Evolutionary conservation across 495 filamentous ascomycete genomes (phyloP).

Genomic region (Peziza echinospora): DNA sequence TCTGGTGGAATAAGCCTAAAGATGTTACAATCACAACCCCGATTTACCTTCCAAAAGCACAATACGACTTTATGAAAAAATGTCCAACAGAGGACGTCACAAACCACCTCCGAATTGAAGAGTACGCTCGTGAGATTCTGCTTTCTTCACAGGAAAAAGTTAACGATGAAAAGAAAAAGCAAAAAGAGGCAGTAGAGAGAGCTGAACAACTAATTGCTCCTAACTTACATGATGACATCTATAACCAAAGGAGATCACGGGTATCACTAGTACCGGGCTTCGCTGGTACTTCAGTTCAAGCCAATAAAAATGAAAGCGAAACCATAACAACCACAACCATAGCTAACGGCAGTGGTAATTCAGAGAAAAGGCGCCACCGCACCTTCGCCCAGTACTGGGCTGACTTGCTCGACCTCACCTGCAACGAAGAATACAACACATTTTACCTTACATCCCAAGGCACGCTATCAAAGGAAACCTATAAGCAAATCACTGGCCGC

Average conservation of each 20-base stretch:
- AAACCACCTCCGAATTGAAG: neutral
- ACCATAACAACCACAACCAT: no score
- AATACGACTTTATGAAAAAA: neutral
- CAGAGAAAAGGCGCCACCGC: neutral
- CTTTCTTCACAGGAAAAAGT: neutral
- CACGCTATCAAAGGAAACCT: neutral
- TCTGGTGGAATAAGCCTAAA: slow-evolving; percentile 6
- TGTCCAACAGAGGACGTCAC: neutral
- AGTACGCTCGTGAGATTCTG: neutral
- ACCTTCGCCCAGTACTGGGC: neutral
- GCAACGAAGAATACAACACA: neutral
- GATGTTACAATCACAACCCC: neutral
- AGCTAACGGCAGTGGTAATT: neutral
- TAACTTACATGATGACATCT: neutral
- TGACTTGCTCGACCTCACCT: neutral
- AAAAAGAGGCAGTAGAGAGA: neutral
- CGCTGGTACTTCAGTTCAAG: neutral
- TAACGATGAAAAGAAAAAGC: no score
- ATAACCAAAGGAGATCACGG: neutral
- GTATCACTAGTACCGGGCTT: neutral
- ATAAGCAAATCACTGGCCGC: neutral
- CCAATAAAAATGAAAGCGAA: neutral
- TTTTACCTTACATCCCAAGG: neutral
- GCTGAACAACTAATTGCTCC: no score
- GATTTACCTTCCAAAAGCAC: neutral